Evolutionary conservation across 345 rosid species (phyloP).

Genomic region (Excoecaria agallocha): DNA sequence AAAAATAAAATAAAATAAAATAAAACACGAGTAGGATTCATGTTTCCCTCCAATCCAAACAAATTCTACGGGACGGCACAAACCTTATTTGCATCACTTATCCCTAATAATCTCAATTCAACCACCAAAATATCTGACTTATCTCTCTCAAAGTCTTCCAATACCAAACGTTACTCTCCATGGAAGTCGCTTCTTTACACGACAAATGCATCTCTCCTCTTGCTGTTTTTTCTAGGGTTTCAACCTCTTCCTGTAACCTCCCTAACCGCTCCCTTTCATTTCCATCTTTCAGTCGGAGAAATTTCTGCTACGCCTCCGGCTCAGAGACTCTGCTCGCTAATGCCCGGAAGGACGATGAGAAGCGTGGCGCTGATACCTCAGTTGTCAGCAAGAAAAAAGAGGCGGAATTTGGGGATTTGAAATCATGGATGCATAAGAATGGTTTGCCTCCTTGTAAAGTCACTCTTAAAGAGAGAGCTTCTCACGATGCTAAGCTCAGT

Average conservation of each 20-base stretch:
- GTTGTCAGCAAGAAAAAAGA: constrained; percentile 50
- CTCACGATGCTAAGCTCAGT: constrained; percentile 56
- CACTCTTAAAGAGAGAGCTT: constrained; percentile 67
- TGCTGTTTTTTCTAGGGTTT: constrained; percentile 19
- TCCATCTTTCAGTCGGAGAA: constrained; percentile 27
- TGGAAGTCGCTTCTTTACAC: constrained; percentile 15
- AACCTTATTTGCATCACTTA: neutral
- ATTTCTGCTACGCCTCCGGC: constrained; percentile 44
- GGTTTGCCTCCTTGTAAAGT: constrained; percentile 91
- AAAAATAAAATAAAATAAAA: no score
- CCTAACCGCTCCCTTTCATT: constrained; percentile 28
- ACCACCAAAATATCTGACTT: neutral
- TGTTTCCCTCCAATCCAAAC: constrained; percentile 7
- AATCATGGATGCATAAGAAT: constrained; percentile 86
- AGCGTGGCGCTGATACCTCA: constrained; percentile 12
- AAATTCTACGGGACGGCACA: neutral
- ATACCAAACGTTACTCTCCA: neutral
- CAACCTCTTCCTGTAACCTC: constrained; percentile 27
- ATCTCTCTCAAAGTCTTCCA: neutral
- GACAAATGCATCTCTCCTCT: constrained; percentile 42
- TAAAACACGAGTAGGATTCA: neutral
- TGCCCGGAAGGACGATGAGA: constrained; percentile 46
- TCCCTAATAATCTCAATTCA: neutral
- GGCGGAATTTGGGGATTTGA: constrained; percentile 53
- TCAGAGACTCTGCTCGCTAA: constrained; percentile 65